phyloP scores from a whole-genome alignment of 352 stramenopile species.

The Globisporangium middletonii region DNA sequence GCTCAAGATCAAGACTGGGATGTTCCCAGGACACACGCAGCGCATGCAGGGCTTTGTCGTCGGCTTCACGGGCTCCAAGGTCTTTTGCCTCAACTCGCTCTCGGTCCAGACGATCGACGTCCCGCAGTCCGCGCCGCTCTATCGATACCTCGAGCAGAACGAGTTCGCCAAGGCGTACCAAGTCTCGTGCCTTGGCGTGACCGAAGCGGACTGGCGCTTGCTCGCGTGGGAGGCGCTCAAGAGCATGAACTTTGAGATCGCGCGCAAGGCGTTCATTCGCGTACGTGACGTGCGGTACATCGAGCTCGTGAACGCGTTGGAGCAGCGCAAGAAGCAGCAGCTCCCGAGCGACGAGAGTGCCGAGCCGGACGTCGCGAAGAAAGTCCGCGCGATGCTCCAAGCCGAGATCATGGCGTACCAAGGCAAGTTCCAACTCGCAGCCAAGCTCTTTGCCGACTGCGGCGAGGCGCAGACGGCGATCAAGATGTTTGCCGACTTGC shows the following conservation, averaged over 20 bases:
- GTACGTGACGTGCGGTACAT: conserved; percentile 90
- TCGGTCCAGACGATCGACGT: conserved; percentile 90
- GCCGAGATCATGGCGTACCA: conserved; percentile 92
- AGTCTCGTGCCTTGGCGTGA: conserved; percentile 93
- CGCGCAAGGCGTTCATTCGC: conserved; percentile 85
- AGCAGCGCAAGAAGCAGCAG: conserved; percentile 69
- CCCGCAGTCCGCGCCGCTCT: conserved; percentile 82
- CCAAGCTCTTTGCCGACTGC: conserved; percentile 81
- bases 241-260: conserved; percentile 74
- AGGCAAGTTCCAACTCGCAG: conserved; percentile 88
- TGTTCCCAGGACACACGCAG: conserved; percentile 86
- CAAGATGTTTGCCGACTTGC: conserved; percentile 91
- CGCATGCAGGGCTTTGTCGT: conserved; percentile 91
- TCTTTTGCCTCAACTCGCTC: conserved; percentile 88
- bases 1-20: conserved; percentile 89
- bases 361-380: conserved; percentile 38
- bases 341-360: conserved; percentile 19
- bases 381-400: conserved; percentile 63
- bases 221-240: conserved; percentile 86
- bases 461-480: conserved; percentile 85
- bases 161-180: conserved; percentile 86
- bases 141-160: conserved; percentile 87
- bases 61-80: conserved; percentile 89
- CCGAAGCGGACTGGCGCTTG: conserved; percentile 86
- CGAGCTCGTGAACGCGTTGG: conserved; percentile 84